Percentiles rank a stretch among this genome's conserved stretches.
phyloP scores from a whole-genome alignment of 805 yeast genomes.

The Ogataea wickerhamii region DNA sequence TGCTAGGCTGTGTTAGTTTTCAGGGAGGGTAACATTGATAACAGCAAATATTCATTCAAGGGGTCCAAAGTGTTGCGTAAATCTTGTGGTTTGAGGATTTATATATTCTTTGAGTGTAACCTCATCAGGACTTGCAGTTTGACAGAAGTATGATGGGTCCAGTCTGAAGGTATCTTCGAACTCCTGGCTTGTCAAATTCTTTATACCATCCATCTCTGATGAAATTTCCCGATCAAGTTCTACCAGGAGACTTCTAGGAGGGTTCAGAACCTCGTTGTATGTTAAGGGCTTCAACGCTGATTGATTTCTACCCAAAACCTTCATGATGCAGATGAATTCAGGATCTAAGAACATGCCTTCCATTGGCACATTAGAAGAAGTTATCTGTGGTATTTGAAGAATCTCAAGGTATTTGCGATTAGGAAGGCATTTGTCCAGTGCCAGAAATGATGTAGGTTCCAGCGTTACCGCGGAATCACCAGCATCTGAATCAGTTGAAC shows the following conservation, averaged over 20 bases:
- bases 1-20: constrained; percentile 1
- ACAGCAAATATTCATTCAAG: not conserved
- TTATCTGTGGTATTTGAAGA: constrained; percentile 38
- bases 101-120: constrained; percentile 11
- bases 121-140: constrained; percentile 20
- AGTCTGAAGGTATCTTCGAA: constrained; percentile 15
- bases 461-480: constrained; percentile 14
- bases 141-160: constrained; percentile 14
- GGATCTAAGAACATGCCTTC: constrained; percentile 33
- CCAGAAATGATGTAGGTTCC: constrained; percentile 49
- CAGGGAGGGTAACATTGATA: not conserved
- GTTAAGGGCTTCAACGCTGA: constrained; percentile 9
- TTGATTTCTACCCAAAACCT: constrained; percentile 19
- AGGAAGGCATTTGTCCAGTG: constrained; percentile 83
- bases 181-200: constrained; percentile 3
- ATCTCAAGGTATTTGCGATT: constrained; percentile 55
- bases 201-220: constrained; percentile 7
- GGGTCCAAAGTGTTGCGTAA: constrained; percentile 10
- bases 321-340: constrained; percentile 30
- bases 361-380: constrained; percentile 19
- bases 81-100: constrained; percentile 30
- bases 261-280: constrained; percentile 11
- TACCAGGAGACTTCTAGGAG: constrained; percentile 11
- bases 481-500: constrained; percentile 6
- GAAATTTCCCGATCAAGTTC: constrained; percentile 16